Evolutionary conservation across 352 stramenopile genomes (phyloP).

Genomic region (Pythium brassicae): DNA sequence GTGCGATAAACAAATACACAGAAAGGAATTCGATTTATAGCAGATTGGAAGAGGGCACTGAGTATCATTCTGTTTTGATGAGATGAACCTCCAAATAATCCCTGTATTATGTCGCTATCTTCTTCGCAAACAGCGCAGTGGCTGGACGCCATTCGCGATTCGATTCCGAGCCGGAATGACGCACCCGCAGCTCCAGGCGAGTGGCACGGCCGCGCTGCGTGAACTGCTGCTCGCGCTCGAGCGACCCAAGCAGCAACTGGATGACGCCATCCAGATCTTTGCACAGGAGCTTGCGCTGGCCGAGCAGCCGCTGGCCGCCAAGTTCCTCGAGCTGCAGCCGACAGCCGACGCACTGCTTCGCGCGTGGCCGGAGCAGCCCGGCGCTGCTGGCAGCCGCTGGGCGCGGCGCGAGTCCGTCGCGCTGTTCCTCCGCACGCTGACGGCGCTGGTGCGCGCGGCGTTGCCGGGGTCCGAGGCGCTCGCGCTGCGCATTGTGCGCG

Average conservation of each 20-base stretch:
- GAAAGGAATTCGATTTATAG: no score
- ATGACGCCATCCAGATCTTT: constrained; percentile 43
- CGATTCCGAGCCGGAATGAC: not conserved
- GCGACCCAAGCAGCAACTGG: constrained; percentile 54
- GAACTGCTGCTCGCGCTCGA: constrained; percentile 66
- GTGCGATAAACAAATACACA: no score
- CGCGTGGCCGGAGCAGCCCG: constrained; percentile 57
- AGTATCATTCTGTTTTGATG: not conserved
- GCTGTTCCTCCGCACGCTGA: constrained; percentile 53
- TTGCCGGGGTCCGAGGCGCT: constrained; percentile 38
- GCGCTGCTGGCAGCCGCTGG: constrained; percentile 43
- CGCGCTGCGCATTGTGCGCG: constrained; percentile 61
- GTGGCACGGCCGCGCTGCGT: constrained; percentile 31
- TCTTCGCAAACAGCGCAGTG: not conserved
- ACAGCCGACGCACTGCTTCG: constrained; percentile 54
- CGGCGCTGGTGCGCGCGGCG: constrained; percentile 32
- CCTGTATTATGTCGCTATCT: not conserved
- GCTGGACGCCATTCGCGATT: not conserved
- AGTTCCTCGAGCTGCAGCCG: constrained; percentile 53
- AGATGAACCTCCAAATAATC: not conserved
- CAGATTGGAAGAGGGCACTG: no score
- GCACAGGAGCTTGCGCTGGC: constrained; percentile 16
- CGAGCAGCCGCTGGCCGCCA: constrained; percentile 9
- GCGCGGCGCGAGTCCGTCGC: constrained; percentile 66
- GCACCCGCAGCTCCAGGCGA: not conserved